Base-by-base conservation (phyloP, 306 rosid species). In the Begonia peltatifolia region DNA sequence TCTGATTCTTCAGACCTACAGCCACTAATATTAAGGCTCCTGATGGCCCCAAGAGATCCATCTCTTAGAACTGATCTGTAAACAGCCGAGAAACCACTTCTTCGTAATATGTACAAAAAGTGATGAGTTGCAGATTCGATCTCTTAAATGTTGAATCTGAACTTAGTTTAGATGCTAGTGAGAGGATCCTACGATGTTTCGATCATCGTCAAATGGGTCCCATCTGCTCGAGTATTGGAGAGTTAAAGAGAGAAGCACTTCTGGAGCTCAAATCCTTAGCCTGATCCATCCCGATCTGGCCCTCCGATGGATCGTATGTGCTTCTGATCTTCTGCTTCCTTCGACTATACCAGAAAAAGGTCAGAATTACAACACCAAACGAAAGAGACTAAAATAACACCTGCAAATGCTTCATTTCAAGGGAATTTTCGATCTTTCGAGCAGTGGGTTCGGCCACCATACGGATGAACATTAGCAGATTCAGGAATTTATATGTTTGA, bases 101-200 rank as follows among this genome's bases (percentile, higher is more conserved):
- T 86, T 12, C 88, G 75, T 36, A 90, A 55, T 36, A 69, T 73
- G 62, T 83, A 95, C 1, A 93, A 86, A 35, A 86, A 65, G 75
- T 83, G 73, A 41, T 76, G 92, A 5, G 99, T 90, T 35, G 95
- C 99, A 47, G 95, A 80, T 67, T 90, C 99, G 44, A 90, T 76
- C 63, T 90, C 99, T 56, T 90, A 94, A 66, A 90, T 71, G 63
- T 81, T 90, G 63, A 74, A 86, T 69, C 83, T 78, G 35, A 57
- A 75, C 20, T 61, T 43, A 50, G 60, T n/a, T 69, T 5, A 79
- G 74, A 68, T 57, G 59, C 44, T 78, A 82, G 61, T 71, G 76
- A 44, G 79, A 68, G 61, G 63, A 67, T 14, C 84, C 81, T 47
- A 52, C 57, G 10, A 78, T 72, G 25, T 71, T 66, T 56, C 64